Evolutionary conservation across 495 filamentous ascomycete species (phyloP).

Genomic region (Trichocladium uniseriatum): DNA sequence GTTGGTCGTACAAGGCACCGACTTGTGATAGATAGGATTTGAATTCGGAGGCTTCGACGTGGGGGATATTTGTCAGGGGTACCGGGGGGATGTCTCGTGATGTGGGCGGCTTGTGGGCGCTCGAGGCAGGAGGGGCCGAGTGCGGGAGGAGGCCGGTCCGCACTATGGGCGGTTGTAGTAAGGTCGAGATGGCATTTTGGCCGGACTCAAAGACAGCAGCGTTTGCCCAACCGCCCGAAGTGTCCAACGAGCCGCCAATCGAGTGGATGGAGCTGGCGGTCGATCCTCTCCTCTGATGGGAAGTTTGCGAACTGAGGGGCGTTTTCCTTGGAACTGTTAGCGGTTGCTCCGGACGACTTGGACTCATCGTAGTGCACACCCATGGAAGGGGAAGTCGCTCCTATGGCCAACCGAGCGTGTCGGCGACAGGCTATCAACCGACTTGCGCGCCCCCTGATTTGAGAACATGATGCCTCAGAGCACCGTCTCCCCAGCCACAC

Average conservation of each 20-base stretch:
- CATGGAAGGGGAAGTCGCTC: slow-evolving; percentile 52
- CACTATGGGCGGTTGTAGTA: slow-evolving; percentile 82
- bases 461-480: slow-evolving; percentile 54
- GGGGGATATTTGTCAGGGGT: slow-evolving; percentile 78
- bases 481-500: slow-evolving; percentile 21
- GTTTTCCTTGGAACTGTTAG: slow-evolving; percentile 25
- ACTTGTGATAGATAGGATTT: slow-evolving; percentile 75
- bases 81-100: slow-evolving; percentile 91
- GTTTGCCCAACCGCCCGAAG: slow-evolving; percentile 42
- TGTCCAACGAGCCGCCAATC: slow-evolving; percentile 65
- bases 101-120: slow-evolving; percentile 73
- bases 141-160: slow-evolving; percentile 78
- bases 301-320: slow-evolving; percentile 18
- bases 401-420: slow-evolving; percentile 41
- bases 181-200: slow-evolving; percentile 88
- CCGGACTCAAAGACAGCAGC: slow-evolving; percentile 65
- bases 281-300: slow-evolving; percentile 56
- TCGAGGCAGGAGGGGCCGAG: slow-evolving; percentile 52
- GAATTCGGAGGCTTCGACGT: slow-evolving; percentile 71
- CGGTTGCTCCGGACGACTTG: slow-evolving; percentile 8
- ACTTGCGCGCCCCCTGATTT: slow-evolving; percentile 53
- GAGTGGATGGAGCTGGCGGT: slow-evolving; percentile 82
- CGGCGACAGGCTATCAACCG: slow-evolving; percentile 56
- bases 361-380: slow-evolving; percentile 21
- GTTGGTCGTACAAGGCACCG: slow-evolving; percentile 70